Evolutionary conservation across 768 basidiomycete species (phyloP), one percentile per base, ranked within the genome.

Genomic region (Rhodotorula paludigena): DNA sequence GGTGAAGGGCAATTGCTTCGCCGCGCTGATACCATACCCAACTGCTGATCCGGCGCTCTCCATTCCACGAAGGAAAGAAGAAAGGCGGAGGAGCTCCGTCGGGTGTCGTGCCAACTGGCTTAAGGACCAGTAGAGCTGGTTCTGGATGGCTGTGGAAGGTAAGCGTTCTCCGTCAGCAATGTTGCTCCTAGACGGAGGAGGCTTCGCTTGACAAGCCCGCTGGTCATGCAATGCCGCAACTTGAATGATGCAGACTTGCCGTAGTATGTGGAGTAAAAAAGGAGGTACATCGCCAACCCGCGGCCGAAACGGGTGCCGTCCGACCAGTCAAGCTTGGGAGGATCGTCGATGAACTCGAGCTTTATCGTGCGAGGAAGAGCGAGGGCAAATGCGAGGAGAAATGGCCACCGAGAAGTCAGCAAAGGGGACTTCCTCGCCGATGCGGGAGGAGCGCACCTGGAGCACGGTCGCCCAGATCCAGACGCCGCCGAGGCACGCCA

Each of bases 11-110:
- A 74, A 36, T 21, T 41, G 60, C 66, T 68, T 68, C 4, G 16
- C 3, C 14, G 71, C 63, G 9, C 60, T 63, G 44, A 72, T 35
- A 0, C 65, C 73, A 55, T 66, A 72, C 0, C 58, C 71, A 10
- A 59, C 59, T 3, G 71, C 68, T 0, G 66, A 56, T 0, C 67
- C 67, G 6, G 63, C 65, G 0, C 42, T 49, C 38, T 74, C 73
- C 39, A 67, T 53, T 0, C 68, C 62, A 3, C 73, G 68, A 5
- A 74, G 66, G 60, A 70, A 56, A 10, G 65, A 68, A 0, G 63
- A 65, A 18, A 74, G 63, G 15, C 68, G 65, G 21, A 71, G 53
- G 48, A 74, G 57, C 63, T 72, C 70, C 9, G 25, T 9, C 2
- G 65, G 63, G 1, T 60, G 45, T 30, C 57, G 56, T 2, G 66